These are phyloP conservation scores for Grosmannia huntii DNA, from an alignment of 2,329 filamentous ascomycete genomes.

Conservation along the genomic window DNA sequence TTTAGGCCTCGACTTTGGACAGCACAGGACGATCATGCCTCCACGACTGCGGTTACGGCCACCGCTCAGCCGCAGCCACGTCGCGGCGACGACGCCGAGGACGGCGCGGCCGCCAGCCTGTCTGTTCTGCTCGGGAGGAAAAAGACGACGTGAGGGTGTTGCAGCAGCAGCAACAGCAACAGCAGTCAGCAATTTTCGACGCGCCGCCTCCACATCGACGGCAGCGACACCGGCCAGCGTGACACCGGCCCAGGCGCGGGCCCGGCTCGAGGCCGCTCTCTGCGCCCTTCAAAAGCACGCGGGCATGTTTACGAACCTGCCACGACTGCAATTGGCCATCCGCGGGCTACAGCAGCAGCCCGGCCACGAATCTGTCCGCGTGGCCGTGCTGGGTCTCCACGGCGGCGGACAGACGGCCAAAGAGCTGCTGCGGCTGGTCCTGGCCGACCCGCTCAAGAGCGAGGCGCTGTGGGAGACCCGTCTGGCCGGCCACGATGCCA, in stretches of 20 bases:
- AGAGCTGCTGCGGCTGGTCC: conserved; percentile 52
- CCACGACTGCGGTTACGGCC: conserved; percentile 16
- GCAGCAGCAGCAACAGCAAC: conserved; percentile 10
- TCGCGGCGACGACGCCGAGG: not conserved
- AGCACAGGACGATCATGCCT: conserved; percentile 14
- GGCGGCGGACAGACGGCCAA: conserved; percentile 38
- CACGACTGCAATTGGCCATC: conserved; percentile 58
- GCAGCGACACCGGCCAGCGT: conserved; percentile 16
- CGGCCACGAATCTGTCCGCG: conserved; percentile 43
- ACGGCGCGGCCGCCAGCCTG: conserved; percentile 13
- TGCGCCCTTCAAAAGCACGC: conserved; percentile 47
- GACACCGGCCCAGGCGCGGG: not conserved
- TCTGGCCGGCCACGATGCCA: conserved; percentile 36
- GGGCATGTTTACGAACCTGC: conserved; percentile 51
- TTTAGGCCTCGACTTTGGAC: not conserved
- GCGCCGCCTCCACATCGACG: conserved; percentile 15
- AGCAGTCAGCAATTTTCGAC: conserved; percentile 2
- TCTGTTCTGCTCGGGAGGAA: conserved; percentile 18
- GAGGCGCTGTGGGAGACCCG: conserved; percentile 55
- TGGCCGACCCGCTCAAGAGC: conserved; percentile 55
- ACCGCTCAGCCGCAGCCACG: not conserved
- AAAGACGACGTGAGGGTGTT: not conserved
- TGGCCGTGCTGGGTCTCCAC: conserved; percentile 42
- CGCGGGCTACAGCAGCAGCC: conserved; percentile 45
- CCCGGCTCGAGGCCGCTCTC: conserved; percentile 46